phyloP scores from a whole-genome alignment of 2,329 filamentous ascomycete genomes.

The Hirsutella thompsonii region DNA sequence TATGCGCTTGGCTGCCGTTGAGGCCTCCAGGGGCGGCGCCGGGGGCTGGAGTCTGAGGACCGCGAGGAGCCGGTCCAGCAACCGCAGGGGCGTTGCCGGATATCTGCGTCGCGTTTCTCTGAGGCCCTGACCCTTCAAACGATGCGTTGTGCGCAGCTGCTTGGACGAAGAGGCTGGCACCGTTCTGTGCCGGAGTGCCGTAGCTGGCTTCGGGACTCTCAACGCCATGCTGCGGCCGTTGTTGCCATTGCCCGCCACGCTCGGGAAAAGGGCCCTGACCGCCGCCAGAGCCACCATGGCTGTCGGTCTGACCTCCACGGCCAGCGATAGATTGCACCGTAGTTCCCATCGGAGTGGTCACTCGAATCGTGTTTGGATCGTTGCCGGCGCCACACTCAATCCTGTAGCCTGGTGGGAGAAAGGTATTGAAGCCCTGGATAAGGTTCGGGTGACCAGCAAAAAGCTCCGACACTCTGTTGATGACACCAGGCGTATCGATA shows the following conservation, averaged over 20 bases:
- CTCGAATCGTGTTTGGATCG: conserved; percentile 89
- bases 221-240: conserved; percentile 41
- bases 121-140: conserved; percentile 17
- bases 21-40: conserved; percentile 40
- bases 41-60: conserved; percentile 47
- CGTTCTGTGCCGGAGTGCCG: conserved; percentile 41
- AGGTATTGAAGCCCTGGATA: conserved; percentile 97
- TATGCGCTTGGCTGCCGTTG: conserved; percentile 49
- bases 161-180: conserved; percentile 32
- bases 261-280: conserved; percentile 34
- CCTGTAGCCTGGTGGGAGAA: conserved; percentile 85
- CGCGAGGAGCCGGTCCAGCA: conserved; percentile 34
- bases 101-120: conserved; percentile 17
- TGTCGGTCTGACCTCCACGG: conserved; percentile 33
- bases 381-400: conserved; percentile 93
- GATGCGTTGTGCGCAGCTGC: conserved; percentile 22
- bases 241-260: conserved; percentile 41
- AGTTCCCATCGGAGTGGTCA: conserved; percentile 96
- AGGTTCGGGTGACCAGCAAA: conserved; percentile 92
- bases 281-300: conserved; percentile 21
- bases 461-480: conserved; percentile 87
- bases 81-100: conserved; percentile 19
- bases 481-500: conserved; percentile 95
- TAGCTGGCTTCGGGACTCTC: conserved; percentile 52
- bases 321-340: conserved; percentile 76